Percentiles rank a stretch among this genome's conserved stretches.
Conservation (phyloP, 2,329 filamentous ascomycete species). For the Akanthomyces muscarius region DNA sequence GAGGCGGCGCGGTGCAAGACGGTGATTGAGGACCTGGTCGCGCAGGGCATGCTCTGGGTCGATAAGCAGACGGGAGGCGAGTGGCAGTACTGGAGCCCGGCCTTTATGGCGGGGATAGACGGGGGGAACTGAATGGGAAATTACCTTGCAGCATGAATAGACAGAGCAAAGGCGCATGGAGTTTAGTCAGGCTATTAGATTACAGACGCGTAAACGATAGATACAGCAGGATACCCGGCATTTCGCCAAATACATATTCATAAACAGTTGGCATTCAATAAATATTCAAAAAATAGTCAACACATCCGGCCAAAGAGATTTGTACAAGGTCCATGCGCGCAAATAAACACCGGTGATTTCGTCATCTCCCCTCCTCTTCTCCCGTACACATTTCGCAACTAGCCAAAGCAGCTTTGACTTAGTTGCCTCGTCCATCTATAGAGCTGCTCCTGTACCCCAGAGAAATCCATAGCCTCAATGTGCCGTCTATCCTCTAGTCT, state of each 20-base stretch:
- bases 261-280: slow-evolving; percentile 28
- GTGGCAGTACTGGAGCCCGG: slow-evolving; percentile 90
- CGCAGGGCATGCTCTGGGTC: slow-evolving; percentile 89
- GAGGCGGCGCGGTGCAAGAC: slow-evolving; percentile 79
- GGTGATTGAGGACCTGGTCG: slow-evolving; percentile 83
- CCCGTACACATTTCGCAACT: not conserved
- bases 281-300: slow-evolving; percentile 18
- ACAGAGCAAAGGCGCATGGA: not conserved
- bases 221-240: slow-evolving; percentile 13
- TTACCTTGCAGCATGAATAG: not conserved
- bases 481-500: slow-evolving; percentile 13
- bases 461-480: slow-evolving; percentile 1
- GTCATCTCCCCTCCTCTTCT: slow-evolving; percentile 1
- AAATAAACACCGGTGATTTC: slow-evolving; percentile 18
- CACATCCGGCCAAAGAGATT: slow-evolving; percentile 18
- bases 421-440: not conserved
- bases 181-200: not conserved
- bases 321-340: slow-evolving; percentile 19
- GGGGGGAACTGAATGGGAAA: slow-evolving; percentile 6
- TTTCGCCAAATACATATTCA: slow-evolving; percentile 20
- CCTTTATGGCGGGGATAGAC: slow-evolving; percentile 57
- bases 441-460: slow-evolving; percentile 2
- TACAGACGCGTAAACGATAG: slow-evolving; percentile 14
- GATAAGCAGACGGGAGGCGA: slow-evolving; percentile 74
- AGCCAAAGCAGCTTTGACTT: not conserved